phyloP scores from a whole-genome alignment of 176 grass and related monocot genomes.

The Panicum miliaceum region DNA sequence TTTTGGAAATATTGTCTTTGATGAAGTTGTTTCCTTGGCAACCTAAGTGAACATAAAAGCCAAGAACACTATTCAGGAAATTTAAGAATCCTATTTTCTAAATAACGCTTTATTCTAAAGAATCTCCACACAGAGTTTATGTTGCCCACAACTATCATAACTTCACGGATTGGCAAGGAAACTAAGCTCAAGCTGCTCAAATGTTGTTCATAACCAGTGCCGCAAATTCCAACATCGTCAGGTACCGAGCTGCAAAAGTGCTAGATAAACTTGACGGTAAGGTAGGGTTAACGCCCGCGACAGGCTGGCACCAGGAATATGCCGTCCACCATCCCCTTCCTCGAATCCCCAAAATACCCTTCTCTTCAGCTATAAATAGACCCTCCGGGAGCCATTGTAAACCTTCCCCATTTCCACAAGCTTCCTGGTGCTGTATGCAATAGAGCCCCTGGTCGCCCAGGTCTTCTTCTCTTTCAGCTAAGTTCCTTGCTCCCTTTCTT shows the following conservation, averaged over 20 bases:
- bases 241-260: neutral
- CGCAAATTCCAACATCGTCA: fast-evolving
- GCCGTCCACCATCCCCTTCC: constrained; percentile 23
- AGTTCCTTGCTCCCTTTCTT: constrained; percentile 18
- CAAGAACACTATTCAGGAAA: too few relatives aligned
- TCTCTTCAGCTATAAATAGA: constrained; percentile 24
- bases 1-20: too few relatives aligned
- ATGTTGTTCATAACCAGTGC: fast-evolving
- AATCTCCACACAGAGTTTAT: neutral
- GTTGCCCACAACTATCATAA: neutral
- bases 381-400: fast-evolving
- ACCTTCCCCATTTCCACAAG: constrained; percentile 42
- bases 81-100: too few relatives aligned
- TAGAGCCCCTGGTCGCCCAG: neutral
- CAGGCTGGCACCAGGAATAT: constrained; percentile 48
- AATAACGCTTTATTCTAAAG: neutral
- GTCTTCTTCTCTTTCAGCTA: constrained; percentile 38
- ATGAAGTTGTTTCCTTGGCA: neutral
- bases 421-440: neutral
- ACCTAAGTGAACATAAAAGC: too few relatives aligned
- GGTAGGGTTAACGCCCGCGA: neutral
- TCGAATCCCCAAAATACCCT: constrained; percentile 29
- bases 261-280: neutral
- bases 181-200: neutral
- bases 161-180: neutral